Evolutionary conservation across 2,329 filamentous ascomycete species (phyloP).

Genomic region (Colletotrichum cuscutae): DNA sequence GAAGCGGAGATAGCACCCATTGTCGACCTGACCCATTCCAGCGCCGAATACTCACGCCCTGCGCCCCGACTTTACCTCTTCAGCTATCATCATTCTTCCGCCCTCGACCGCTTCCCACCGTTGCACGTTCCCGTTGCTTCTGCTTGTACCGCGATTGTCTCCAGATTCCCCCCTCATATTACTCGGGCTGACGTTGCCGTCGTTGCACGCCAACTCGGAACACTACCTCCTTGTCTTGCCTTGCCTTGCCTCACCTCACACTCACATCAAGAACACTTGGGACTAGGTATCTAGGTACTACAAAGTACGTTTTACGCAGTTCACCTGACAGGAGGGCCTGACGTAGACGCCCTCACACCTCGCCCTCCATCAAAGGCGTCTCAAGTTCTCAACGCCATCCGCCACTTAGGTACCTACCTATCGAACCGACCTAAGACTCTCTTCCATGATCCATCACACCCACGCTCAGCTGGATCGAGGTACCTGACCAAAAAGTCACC

Average conservation of each 20-base stretch:
- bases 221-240: slow-evolving; percentile 7
- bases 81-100: slow-evolving; percentile 14
- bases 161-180: not conserved
- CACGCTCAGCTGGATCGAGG: slow-evolving; percentile 24
- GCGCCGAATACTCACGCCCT: slow-evolving; percentile 20
- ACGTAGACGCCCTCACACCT: slow-evolving; percentile 26
- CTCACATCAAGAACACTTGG: not conserved
- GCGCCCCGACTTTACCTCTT: slow-evolving; percentile 28
- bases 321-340: slow-evolving; percentile 24
- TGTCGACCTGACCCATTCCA: slow-evolving; percentile 26
- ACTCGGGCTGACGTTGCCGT: slow-evolving; percentile 10
- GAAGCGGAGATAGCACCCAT: slow-evolving; percentile 27
- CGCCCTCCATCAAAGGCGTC: slow-evolving; percentile 7
- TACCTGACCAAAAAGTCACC: slow-evolving; percentile 14
- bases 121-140: slow-evolving; percentile 1
- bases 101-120: slow-evolving; percentile 7
- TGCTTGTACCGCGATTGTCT: not conserved
- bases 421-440: not conserved
- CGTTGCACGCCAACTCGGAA: slow-evolving; percentile 10
- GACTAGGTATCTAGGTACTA: not conserved
- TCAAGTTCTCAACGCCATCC: not conserved
- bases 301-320: not conserved
- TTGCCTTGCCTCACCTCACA: not conserved
- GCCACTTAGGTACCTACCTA: not conserved
- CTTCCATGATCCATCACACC: not conserved